Conservation (phyloP, 805 yeast species). For the Yarrowia deformans region DNA sequence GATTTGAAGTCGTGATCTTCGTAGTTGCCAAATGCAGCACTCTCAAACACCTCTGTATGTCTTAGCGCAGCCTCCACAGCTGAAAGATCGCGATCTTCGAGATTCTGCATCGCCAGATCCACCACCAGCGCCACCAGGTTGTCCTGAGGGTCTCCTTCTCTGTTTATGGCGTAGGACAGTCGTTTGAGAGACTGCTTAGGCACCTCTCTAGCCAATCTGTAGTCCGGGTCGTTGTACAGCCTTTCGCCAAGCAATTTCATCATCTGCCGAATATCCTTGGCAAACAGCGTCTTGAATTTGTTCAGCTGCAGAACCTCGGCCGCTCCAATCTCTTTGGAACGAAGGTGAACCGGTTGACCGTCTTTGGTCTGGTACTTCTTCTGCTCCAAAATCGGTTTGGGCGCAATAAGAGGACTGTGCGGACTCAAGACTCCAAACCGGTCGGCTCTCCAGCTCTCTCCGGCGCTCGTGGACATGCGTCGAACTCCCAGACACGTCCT, state of each 20-base stretch:
- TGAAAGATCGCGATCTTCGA: background rate
- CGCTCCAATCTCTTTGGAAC: background rate
- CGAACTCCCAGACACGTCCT: conserved; percentile 11
- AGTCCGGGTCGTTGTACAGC: conserved; percentile 10
- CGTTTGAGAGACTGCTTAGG: background rate
- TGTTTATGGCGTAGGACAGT: background rate
- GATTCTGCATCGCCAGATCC: conserved; percentile 23
- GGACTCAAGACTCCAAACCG: conserved; percentile 11
- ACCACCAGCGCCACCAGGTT: conserved; percentile 17
- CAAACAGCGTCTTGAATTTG: background rate
- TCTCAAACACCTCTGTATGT: conserved; percentile 3
- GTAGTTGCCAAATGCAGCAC: background rate
- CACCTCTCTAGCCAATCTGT: background rate
- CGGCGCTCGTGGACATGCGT: conserved; percentile 20
- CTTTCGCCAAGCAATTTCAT: background rate
- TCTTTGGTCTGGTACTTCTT: background rate
- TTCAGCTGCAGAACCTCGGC: background rate
- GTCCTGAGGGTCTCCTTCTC: conserved; percentile 1
- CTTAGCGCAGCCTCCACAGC: background rate
- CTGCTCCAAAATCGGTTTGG: background rate
- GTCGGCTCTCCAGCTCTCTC: background rate
- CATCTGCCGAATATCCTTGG: background rate
- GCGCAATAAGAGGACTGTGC: no score
- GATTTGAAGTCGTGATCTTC: background rate
- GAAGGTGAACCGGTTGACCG: background rate